Base-by-base conservation (phyloP, 805 yeast species). In the Candida awuae region DNA sequence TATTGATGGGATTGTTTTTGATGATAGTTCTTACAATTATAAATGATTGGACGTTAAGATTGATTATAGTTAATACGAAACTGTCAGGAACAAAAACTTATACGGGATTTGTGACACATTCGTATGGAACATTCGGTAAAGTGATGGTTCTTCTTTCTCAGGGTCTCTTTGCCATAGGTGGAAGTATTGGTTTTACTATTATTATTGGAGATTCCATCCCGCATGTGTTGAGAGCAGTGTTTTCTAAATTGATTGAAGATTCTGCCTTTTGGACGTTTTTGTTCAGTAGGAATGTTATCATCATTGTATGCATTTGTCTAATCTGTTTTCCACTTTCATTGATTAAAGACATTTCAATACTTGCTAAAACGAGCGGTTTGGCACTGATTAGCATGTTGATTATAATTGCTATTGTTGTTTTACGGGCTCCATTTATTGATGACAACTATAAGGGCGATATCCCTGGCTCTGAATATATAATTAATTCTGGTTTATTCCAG, bases 151-250 rank as follows among this genome's bases (percentile, higher is more conserved):
- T 88, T 19, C 50, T 81, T 3, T 75, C 94, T 0, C 94, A 88
- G 55, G 87, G 92, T 2, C 65, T 84, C 4, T 88, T 88, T 67
- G 97, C 97, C 1, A 79, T 85, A 53, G 97, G 97, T 19, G 97
- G 97, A 0, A 77, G 86, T 44, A 78, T 86, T 68, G 97, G 96
- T 2, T 90, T 86, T 60, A 84, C 95, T 44, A 88, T 88, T 37
- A 90, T 88, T 48, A 86, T 88, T 23, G 97, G 97, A 16, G 97
- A 88, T 53, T 84, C 96, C 0, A 78, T 90, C 26, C 97, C 97
- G 0, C 95, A 86, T 57, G 95, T 88, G 4, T 57, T 90, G 34
- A 65, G 76, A 40, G 74, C 86, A 3, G 2, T 41, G 2, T 70
- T 85, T 42, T 80, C 83, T 0, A 44, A 49, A 13, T 57, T 67